Evolutionary conservation across 768 basidiomycete species (phyloP), one percentile per base, ranked within the genome.

Genomic region (Amanita rimosa): DNA sequence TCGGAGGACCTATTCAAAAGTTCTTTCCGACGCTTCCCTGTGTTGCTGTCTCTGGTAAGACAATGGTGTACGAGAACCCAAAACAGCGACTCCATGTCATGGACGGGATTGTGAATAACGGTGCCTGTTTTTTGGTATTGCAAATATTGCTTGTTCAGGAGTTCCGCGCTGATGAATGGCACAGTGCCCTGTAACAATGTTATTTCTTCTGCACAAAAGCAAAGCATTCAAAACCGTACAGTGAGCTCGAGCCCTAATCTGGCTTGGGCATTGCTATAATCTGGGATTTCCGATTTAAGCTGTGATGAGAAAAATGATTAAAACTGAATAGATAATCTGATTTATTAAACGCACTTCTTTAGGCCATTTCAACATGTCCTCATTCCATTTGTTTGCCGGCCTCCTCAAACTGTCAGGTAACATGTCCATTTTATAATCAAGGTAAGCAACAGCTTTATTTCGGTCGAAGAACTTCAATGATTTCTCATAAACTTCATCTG

Each of bases 41-140:
- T 55, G 8, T 55, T 58, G 8, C 57, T 57, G 11, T 37, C 38
- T 22, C 53, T 52, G 0, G 55, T 53, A 1, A 58, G n/a, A 38
- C 58, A 58, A 5, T 56, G 39, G 26, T 55, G 43, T 14, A 51
- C 35, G 5, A 60, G 35, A 19, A 60, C 52, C 59, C 58, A 60
- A 33, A 60, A 51, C 6, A 57, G 44, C 4, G 58, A 58, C 27
- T 60, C 59, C 6, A 59, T 36, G 27, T 60, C 58, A 27, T 58
- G 56, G 9, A 54, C 24, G 6, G 46, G 46, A 13, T 48, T 27
- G 42, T 54, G 57, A 3, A 29, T 4, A 48, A 24, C 22, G 27
- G 19, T 3, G 21, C 5, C 0, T 26, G n/a, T 5, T 17, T 13
- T 11, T 40, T 9, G 14, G 0, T 0, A 5, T 2, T 16, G 22